A percentile compares a stretch with the other conserved stretches of the same genome.
Evolutionary conservation across 257 asterid species (phyloP).

Genomic region (Gentiana straminea): DNA sequence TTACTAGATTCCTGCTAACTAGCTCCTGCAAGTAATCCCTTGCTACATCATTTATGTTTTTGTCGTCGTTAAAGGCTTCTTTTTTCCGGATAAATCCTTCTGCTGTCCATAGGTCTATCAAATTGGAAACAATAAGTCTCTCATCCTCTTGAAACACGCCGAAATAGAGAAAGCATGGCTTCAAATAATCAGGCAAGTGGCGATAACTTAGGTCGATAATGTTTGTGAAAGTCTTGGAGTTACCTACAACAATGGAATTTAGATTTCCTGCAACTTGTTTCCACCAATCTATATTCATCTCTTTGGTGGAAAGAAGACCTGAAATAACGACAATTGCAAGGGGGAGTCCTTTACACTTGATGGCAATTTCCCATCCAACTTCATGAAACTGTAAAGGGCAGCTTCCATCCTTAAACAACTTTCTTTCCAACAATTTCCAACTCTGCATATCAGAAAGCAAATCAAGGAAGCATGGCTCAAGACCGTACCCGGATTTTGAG

Average conservation of each 20-base stretch:
- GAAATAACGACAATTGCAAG: conserved; percentile 4
- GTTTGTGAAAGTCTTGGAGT: neutral
- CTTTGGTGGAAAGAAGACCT: neutral
- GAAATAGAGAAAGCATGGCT: conserved; percentile 24
- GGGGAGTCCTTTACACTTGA: conserved; percentile 3
- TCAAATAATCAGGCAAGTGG: conserved; percentile 5
- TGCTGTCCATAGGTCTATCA: conserved; percentile 16
- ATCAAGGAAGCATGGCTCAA: neutral
- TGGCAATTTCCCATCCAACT: neutral
- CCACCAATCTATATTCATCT: neutral
- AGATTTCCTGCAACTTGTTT: neutral
- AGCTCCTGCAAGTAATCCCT: conserved; percentile 7
- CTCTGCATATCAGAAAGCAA: neutral
- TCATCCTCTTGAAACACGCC: conserved; percentile 17
- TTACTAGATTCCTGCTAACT: neutral
- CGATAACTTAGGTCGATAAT: conserved; percentile 4
- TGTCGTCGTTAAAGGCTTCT: neutral
- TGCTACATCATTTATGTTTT: conserved; percentile 8
- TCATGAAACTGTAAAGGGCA: too few species aligned
- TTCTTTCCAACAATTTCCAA: neutral
- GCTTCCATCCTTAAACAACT: too few species aligned
- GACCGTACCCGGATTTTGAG: neutral
- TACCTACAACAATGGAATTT: neutral
- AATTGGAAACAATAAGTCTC: conserved; percentile 5
- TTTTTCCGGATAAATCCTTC: conserved; percentile 11